Conservation (phyloP, 176 grass and related monocot species). For the Tillandsia leiboldiana region DNA sequence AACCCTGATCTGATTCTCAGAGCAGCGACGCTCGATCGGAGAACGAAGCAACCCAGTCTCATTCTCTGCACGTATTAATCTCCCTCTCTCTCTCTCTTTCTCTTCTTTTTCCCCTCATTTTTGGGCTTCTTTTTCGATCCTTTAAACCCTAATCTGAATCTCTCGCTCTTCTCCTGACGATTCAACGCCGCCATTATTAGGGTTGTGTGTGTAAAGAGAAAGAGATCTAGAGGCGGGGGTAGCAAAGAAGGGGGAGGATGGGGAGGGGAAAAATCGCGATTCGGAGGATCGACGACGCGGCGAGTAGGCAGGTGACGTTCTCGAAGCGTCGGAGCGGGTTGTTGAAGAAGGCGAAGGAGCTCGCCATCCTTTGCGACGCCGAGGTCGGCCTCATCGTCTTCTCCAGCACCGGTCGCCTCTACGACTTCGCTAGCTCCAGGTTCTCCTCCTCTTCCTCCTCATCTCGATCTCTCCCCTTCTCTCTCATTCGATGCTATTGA, state of each 20-base stretch:
- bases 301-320: slow-evolving; percentile 72
- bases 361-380: slow-evolving; percentile 44
- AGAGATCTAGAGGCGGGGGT: background rate
- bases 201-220: background rate
- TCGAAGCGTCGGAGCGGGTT: slow-evolving; percentile 60
- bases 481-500: slow-evolving; percentile 2
- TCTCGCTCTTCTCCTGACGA: background rate
- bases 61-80: too few relatives aligned
- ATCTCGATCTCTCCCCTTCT: slow-evolving; percentile 3
- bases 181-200: background rate
- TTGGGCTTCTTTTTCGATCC: too few relatives aligned
- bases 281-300: slow-evolving; percentile 63
- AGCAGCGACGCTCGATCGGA: too few relatives aligned
- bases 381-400: slow-evolving; percentile 64
- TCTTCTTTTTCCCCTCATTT: too few relatives aligned
- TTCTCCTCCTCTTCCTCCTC: slow-evolving; percentile 14
- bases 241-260: slow-evolving; percentile 20
- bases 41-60: too few relatives aligned
- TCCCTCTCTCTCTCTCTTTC: too few relatives aligned
- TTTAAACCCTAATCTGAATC: background rate
- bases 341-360: slow-evolving; percentile 71
- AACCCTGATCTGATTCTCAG: too few relatives aligned
- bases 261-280: slow-evolving; percentile 62
- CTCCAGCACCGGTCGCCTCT: slow-evolving; percentile 55
- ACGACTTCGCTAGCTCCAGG: slow-evolving; percentile 66